Base-by-base conservation (phyloP, 1,284 basidiomycete genomes). In the Mycosarcoma maydis region DNA sequence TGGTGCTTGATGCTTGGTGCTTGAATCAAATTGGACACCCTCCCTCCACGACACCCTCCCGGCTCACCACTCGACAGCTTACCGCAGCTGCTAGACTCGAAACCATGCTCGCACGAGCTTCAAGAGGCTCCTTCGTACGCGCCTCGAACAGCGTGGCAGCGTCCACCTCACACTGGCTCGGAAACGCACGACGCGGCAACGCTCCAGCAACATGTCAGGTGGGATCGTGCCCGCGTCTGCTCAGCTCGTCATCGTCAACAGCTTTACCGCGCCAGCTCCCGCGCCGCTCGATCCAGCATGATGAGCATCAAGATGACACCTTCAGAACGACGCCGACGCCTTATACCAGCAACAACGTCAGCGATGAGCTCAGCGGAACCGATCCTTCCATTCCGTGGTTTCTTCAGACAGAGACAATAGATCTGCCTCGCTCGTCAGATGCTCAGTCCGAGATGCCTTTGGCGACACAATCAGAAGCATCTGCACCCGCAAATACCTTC, bases 331-430 rank as follows among this genome's bases (percentile, higher is more conserved):
- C 3, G 24, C 33, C 9, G 37, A 14, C 14, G 22, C 46, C 30
- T 16, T 14, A 30, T 2, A 16, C 32, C 51, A 49, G 38, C 50
- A 54, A 57, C 14, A 57, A 53, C 7, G 22, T 58, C 42, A 59
- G 58, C 55, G 59, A 69, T 42, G 66, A 69, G 47, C 59, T 69
- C 3, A 69, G 66, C 39, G 59, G 66, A 23, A 62, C 66, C 41
- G 67, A 71, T 19, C 50, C 61, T 6, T 24, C 49, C 40, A 62
- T 74, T 24, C 75, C 75, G 0, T 77, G 75, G 75, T 77, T 77
- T 49, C 56, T 77, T 46, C 56, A 74, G 30, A 68, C 66, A 24
- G 56, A 74, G 34, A 69, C 58, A 20, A 62, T 76, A 29, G 74
- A 76, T 16, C 36, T 45, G 7, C 66, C 52, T 3, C 55, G 68